A percentile compares a stretch with the other conserved stretches of the same genome.
Evolutionary conservation across 2,329 filamentous ascomycete genomes (phyloP).

Genomic region (Aureobasidium leucospermi): DNA sequence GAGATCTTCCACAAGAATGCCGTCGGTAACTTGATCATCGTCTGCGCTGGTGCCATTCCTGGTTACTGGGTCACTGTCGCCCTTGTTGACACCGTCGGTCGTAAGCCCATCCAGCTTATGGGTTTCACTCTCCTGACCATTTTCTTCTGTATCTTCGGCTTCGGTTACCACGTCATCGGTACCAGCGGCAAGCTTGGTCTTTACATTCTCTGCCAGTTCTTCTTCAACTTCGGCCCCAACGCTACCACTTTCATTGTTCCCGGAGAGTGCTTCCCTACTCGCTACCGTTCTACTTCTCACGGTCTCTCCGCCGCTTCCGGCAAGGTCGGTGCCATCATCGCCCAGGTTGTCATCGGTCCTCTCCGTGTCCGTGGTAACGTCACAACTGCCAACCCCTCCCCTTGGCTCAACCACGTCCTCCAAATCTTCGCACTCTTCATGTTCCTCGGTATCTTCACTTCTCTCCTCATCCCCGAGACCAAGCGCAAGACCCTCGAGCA

Average conservation of each 20-base stretch:
- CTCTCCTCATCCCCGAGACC: conserved; percentile 69
- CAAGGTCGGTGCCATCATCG: conserved; percentile 44
- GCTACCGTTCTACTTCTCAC: conserved; percentile 41
- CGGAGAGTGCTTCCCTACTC: conserved; percentile 46
- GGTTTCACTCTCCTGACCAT: conserved; percentile 42
- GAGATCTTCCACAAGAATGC: conserved; percentile 65
- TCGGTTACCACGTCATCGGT: conserved; percentile 39
- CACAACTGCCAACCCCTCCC: conserved; percentile 45
- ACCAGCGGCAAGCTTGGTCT: conserved; percentile 36
- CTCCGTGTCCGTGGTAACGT: conserved; percentile 46
- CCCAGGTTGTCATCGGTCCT: conserved; percentile 43
- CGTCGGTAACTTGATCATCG: conserved; percentile 70
- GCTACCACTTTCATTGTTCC: conserved; percentile 46
- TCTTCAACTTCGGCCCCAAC: conserved; percentile 49
- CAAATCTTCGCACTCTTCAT: conserved; percentile 76
- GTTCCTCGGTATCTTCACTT: conserved; percentile 62
- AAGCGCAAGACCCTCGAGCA: conserved; percentile 68
- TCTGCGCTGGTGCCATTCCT: conserved; percentile 70
- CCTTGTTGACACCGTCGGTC: conserved; percentile 64
- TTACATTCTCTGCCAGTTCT: conserved; percentile 44
- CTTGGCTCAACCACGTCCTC: conserved; percentile 67
- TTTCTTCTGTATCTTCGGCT: conserved; percentile 44
- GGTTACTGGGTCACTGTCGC: conserved; percentile 77
- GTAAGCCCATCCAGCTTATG: conserved; percentile 67
- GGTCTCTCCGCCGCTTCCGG: conserved; percentile 43